Percentiles rank a stretch among this genome's conserved stretches.
phyloP scores from a whole-genome alignment of 129 eudicot genomes.

The Scalesia atractyloides region DNA sequence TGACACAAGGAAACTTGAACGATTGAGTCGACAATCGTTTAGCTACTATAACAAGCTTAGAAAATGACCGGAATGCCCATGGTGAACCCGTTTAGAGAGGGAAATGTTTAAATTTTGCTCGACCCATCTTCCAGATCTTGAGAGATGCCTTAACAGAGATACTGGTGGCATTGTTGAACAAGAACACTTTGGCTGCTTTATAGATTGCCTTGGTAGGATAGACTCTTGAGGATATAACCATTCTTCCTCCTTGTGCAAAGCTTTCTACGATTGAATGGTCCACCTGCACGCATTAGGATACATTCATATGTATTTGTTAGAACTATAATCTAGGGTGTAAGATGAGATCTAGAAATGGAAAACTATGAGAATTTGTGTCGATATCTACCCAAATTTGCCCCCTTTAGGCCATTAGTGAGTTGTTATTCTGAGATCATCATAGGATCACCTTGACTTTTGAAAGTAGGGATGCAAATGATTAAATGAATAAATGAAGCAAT shows the following conservation, averaged over 20 bases:
- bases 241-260: no score
- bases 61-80: conserved; percentile 6
- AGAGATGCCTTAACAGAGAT: conserved; percentile 57
- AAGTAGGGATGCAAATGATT: background rate
- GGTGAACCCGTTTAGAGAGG: conserved; percentile 16
- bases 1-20: conserved; percentile 15
- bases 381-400: no score
- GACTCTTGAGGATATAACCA: conserved; percentile 43
- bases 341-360: no score
- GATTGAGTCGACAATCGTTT: background rate
- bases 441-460: background rate
- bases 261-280: no score
- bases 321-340: no score
- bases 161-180: conserved; percentile 79
- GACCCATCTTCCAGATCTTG: conserved; percentile 65
- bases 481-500: no score
- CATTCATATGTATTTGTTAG: background rate
- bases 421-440: background rate
- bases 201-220: conserved; percentile 70
- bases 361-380: no score
- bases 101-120: conserved; percentile 43
- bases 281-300: background rate
- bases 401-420: background rate
- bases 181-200: conserved; percentile 55
- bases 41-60: background rate